A percentile compares a stretch with the other conserved stretches of the same genome.
Conservation (phyloP, 768 basidiomycete species). For the Termitomyces sp. region DNA sequence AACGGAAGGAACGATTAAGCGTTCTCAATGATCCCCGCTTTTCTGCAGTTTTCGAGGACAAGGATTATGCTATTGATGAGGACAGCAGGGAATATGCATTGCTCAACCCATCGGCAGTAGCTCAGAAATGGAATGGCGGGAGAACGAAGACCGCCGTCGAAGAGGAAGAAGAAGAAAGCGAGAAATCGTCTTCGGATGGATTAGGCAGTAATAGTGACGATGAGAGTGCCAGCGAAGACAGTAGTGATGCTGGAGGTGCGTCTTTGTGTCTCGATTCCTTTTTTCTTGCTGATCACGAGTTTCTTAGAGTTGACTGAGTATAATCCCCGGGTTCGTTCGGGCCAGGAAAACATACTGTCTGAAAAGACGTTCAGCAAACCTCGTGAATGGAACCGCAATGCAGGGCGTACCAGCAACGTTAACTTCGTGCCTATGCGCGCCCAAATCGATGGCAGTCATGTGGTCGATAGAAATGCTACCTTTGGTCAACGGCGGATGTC, state of each 20-base stretch:
- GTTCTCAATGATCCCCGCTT: constrained; percentile 87
- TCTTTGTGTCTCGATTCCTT: constrained; percentile 12
- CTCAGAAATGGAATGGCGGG: constrained; percentile 36
- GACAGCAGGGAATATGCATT: constrained; percentile 82
- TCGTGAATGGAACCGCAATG: constrained; percentile 36
- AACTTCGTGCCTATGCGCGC: constrained; percentile 65
- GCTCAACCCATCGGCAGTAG: constrained; percentile 83
- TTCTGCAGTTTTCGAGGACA: constrained; percentile 83
- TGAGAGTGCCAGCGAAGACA: constrained; percentile 36
- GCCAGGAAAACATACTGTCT: constrained; percentile 39
- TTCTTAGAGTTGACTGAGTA: constrained; percentile 43
- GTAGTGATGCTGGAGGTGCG: constrained; percentile 53
- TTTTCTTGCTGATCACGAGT: background rate
- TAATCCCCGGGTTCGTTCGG: constrained; percentile 43
- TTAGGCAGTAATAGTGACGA: constrained; percentile 37
- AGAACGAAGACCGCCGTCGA: constrained; percentile 76
- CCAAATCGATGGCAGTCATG: constrained; percentile 19
- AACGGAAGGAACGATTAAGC: constrained; percentile 31
- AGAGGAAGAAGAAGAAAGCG: constrained; percentile 85
- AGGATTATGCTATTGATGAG: constrained; percentile 91
- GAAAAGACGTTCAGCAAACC: constrained; percentile 39
- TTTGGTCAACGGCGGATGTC: constrained; percentile 62
- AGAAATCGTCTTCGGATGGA: constrained; percentile 58
- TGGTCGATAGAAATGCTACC: constrained; percentile 46
- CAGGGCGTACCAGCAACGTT: constrained; percentile 31